Evolutionary conservation across 768 basidiomycete genomes (phyloP), one percentile per base, ranked within the genome.

Genomic region (Russula foetens): DNA sequence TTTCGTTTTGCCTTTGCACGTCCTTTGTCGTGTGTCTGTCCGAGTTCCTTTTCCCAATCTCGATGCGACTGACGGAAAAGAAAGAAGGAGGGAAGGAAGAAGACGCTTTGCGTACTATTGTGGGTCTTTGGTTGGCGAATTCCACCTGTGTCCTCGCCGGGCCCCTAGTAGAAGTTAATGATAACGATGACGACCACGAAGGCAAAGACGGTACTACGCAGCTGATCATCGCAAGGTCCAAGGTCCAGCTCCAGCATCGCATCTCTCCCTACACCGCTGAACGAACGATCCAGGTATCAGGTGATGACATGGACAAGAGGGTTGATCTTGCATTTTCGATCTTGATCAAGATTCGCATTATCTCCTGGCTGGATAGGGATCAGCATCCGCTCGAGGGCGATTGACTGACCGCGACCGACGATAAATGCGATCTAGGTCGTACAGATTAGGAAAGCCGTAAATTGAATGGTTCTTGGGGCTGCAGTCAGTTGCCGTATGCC

Each of bases 1-100:
- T n/a, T n/a, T n/a, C n/a, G n/a, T 64, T 64, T 64, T 52, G 46
- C 51, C 49, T 64, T 63, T 58, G 48, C 39, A 39, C n/a, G n/a
- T n/a, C n/a, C n/a, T n/a, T 50, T 39, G 49, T 28, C 26, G 28
- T 33, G 8, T 24, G n/a, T 11, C n/a, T 33, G 17, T 9, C 6
- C 11, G 31, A 5, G 11, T 33, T 5, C 31, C 15, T 43, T 39
- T 19, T 21, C 56, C 11, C 19, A 62, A 64, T 58, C 60, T 62
- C 60, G 63, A 64, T 64, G 17, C 19, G 46, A 11, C 41, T n/a
- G n/a, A n/a, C n/a, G n/a, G n/a, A n/a, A n/a, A n/a, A n/a, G n/a
- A n/a, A n/a, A n/a, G n/a, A n/a, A n/a, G n/a, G n/a, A n/a, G n/a
- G n/a, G n/a, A n/a, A n/a, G n/a, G 23, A 28, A 45, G 55, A 49